Conservation (phyloP, 2,329 filamentous ascomycete species). For the Emericellopsis cladophorae region DNA sequence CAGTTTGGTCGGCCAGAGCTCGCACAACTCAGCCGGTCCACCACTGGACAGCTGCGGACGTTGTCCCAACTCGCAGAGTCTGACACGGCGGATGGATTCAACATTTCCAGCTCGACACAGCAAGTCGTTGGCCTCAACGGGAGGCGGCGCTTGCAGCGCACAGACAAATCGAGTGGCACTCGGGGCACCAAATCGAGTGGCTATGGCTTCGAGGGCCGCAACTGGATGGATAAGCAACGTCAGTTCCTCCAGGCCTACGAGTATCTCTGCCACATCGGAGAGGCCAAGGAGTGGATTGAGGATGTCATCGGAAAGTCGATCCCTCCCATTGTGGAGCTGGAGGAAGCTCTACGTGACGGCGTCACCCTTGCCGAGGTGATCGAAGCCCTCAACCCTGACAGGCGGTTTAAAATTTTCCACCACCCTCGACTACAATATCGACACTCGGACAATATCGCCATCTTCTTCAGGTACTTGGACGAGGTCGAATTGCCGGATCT, state of each 20-base stretch:
- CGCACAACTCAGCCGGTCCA: slow-evolving; percentile 71
- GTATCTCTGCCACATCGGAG: slow-evolving; percentile 96
- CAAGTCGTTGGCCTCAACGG: slow-evolving; percentile 84
- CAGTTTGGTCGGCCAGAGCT: slow-evolving; percentile 58
- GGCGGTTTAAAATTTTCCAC: slow-evolving; percentile 70
- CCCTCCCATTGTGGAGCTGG: slow-evolving; percentile 83
- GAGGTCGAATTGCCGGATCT: slow-evolving; percentile 88
- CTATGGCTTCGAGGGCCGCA: slow-evolving; percentile 68
- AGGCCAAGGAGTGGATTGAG: slow-evolving; percentile 99
- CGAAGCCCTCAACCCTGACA: slow-evolving; percentile 70
- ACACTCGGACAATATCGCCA: slow-evolving; percentile 94
- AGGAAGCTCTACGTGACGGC: slow-evolving; percentile 84
- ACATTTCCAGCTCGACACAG: slow-evolving; percentile 63
- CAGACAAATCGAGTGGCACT: slow-evolving; percentile 36
- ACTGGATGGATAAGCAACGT: slow-evolving; percentile 98
- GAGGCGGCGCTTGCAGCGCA: slow-evolving; percentile 67
- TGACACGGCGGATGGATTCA: slow-evolving; percentile 66
- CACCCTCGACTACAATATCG: slow-evolving; percentile 78
- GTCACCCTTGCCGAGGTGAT: slow-evolving; percentile 93
- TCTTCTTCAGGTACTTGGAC: slow-evolving; percentile 89
- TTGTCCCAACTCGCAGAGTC: slow-evolving; percentile 73
- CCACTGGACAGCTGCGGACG: slow-evolving; percentile 79
- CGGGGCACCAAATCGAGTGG: slow-evolving; percentile 33
- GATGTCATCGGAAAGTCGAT: slow-evolving; percentile 74
- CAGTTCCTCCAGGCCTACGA: slow-evolving; percentile 96